Conservation (phyloP, 2,329 filamentous ascomycete genomes). For the Zymoseptoria tritici region DNA sequence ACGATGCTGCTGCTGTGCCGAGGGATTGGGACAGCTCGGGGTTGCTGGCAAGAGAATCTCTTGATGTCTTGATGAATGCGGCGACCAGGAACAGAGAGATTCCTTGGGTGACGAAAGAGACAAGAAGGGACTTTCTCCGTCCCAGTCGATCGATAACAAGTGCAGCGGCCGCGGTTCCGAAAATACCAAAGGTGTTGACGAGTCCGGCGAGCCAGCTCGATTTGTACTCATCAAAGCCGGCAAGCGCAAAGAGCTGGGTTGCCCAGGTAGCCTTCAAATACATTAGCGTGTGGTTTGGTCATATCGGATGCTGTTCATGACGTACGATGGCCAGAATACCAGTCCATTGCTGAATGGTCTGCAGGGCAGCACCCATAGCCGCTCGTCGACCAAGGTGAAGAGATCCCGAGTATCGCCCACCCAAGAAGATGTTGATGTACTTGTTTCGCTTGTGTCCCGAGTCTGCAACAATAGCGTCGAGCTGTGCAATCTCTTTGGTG, state of each 20-base stretch:
- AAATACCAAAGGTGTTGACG: constrained; percentile 19
- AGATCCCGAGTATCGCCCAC: constrained; percentile 5
- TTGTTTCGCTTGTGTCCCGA: constrained; percentile 33
- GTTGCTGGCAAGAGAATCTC: constrained; percentile 6
- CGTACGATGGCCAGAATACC: constrained; percentile 23
- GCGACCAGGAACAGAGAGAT: constrained; percentile 28
- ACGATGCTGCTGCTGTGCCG: constrained; percentile 20
- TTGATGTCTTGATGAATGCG: constrained; percentile 27
- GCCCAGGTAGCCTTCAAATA: constrained; percentile 12
- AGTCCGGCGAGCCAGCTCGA: constrained; percentile 26
- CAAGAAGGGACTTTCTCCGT: constrained; percentile 17
- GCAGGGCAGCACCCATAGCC: constrained; percentile 11
- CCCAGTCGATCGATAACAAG: constrained; percentile 28
- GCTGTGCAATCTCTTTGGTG: constrained; percentile 32
- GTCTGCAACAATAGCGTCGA: constrained; percentile 36
- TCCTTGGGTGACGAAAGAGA: constrained; percentile 27
- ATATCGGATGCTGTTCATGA: constrained; percentile 18
- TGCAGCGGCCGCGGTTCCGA: constrained; percentile 24
- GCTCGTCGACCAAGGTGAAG: constrained; percentile 15
- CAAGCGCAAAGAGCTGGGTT: constrained; percentile 20
- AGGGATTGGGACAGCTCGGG: constrained; percentile 7
- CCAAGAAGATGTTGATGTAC: constrained; percentile 32
- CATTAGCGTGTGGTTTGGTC: no score
- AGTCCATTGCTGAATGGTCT: constrained; percentile 28
- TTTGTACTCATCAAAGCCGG: constrained; percentile 25